Base-by-base conservation (phyloP, 768 basidiomycete genomes). In the Phanerochaete sordida region DNA sequence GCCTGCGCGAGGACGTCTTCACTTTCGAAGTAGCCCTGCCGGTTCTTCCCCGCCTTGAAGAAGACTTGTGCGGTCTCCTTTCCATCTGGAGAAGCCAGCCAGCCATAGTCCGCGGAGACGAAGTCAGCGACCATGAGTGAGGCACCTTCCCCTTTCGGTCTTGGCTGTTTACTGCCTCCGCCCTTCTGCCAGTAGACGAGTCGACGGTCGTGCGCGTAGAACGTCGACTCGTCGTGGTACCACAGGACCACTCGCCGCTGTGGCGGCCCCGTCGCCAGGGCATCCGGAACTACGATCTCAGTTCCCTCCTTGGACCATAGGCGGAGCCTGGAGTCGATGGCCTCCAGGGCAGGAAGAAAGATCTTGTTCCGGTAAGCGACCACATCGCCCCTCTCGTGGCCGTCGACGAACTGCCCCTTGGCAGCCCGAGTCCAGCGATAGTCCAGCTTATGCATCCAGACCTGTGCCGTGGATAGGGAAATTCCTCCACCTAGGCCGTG, bases 161-260 rank as follows among this genome's bases (percentile, higher is more conserved):
- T 19, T 5, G 37, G 39, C 5, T 21, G 19, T n/a, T 11, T 16
- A 11, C 15, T 7, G 1, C 15, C 11, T n/a, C 16, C 7, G 37
- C 44, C 16, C n/a, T 56, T 6, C 4, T 9, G 8, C 39, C 39
- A 43, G 8, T 16, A 16, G 19, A 43, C 39, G 11, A 21, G 16
- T 65, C 57, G 62, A 0, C 67, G 61, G 56, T 80, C 75, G 68
- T 80, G 61, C 1, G 70, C 72, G 65, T 78, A 43, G 64, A 78
- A 79, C 0, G 66, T 73, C 2, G 70, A 72, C 59, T 81, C 74
- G 61, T 80, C 74, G 60, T 80, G 76, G 45, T 65, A 73, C 73
- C 72, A 75, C 30, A 65, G 60, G n/a, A 63, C 62, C 24, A 27
- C 33, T n/a, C n/a, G n/a, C 33, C 33, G 6, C 33, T 35, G 33